phyloP scores from a whole-genome alignment of 2,329 filamentous ascomycete genomes.

The Beauveria rudraprayagi region DNA sequence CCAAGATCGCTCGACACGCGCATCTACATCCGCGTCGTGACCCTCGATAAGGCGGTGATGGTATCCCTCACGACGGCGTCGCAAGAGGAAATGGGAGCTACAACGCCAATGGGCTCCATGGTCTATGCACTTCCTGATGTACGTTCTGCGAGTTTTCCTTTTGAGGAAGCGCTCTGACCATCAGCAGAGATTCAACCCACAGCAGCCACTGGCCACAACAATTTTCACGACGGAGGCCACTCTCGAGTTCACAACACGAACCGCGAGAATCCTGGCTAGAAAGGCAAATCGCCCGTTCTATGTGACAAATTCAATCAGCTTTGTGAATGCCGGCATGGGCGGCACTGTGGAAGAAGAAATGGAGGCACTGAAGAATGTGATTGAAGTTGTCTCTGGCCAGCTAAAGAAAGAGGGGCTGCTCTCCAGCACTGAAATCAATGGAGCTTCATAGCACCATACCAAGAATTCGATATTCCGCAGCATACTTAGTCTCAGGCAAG shows the following conservation, averaged over 20 bases:
- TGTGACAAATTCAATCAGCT: constrained; percentile 78
- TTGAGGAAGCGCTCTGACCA: neutral
- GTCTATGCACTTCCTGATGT: constrained; percentile 93
- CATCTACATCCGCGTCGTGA: constrained; percentile 52
- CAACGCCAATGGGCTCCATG: constrained; percentile 70
- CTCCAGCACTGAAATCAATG: neutral
- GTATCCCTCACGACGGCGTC: constrained; percentile 54
- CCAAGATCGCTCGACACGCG: constrained; percentile 53
- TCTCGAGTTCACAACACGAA: constrained; percentile 76
- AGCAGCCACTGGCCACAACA: constrained; percentile 65
- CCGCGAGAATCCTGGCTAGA: constrained; percentile 76
- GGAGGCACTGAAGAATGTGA: constrained; percentile 71
- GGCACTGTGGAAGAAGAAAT: constrained; percentile 89
- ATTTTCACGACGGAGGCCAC: constrained; percentile 70
- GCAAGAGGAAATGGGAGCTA: constrained; percentile 40
- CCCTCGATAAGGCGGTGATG: constrained; percentile 48
- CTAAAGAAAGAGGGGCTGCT: constrained; percentile 17
- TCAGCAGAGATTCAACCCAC: constrained; percentile 41
- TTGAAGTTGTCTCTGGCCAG: constrained; percentile 50
- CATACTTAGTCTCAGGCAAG: neutral
- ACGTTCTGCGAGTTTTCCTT: constrained; percentile 17
- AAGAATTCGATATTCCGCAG: too few species aligned
- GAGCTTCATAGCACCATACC: neutral
- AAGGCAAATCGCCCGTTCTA: constrained; percentile 71
- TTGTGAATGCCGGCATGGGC: constrained; percentile 64